Percentiles rank a stretch among this genome's conserved stretches.
phyloP scores from a whole-genome alignment of 306 rosid genomes.

The Myrica gale region DNA sequence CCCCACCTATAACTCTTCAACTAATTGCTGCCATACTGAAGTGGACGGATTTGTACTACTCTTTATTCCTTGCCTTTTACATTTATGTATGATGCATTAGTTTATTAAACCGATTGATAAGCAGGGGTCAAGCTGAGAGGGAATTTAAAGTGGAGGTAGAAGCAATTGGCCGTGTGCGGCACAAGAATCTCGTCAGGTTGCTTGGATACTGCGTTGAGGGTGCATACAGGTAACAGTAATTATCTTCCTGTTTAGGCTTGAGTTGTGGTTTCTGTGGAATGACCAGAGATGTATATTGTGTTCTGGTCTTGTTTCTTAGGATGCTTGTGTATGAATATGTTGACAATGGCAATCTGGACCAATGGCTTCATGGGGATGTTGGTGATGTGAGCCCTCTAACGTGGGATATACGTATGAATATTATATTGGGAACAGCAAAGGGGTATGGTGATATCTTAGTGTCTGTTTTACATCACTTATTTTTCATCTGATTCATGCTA shows the following conservation, averaged over 20 bases:
- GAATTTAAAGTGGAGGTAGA: constrained; percentile 96
- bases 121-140: constrained; percentile 97
- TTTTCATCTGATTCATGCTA: constrained; percentile 20
- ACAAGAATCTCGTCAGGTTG: constrained; percentile 94
- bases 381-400: constrained; percentile 85
- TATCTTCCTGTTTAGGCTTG: constrained; percentile 13
- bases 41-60: constrained; percentile 18
- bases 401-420: constrained; percentile 86
- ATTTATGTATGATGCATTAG: constrained; percentile 22
- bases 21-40: background rate
- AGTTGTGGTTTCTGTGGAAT: constrained; percentile 15
- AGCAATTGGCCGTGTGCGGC: constrained; percentile 92
- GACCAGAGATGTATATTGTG: constrained; percentile 14
- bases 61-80: constrained; percentile 1
- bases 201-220: constrained; percentile 99
- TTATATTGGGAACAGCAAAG: constrained; percentile 85
- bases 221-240: constrained; percentile 70
- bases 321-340: constrained; percentile 97
- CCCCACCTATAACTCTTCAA: background rate
- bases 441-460: constrained; percentile 50
- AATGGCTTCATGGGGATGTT: constrained; percentile 95
- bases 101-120: constrained; percentile 6
- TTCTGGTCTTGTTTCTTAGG: constrained; percentile 44
- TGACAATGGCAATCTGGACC: constrained; percentile 91
- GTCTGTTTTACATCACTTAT: background rate